These are phyloP conservation scores for Backusella liffmaniae DNA, from an alignment of 192 early-diverging fungal genomes.

Conservation along the genomic window DNA sequence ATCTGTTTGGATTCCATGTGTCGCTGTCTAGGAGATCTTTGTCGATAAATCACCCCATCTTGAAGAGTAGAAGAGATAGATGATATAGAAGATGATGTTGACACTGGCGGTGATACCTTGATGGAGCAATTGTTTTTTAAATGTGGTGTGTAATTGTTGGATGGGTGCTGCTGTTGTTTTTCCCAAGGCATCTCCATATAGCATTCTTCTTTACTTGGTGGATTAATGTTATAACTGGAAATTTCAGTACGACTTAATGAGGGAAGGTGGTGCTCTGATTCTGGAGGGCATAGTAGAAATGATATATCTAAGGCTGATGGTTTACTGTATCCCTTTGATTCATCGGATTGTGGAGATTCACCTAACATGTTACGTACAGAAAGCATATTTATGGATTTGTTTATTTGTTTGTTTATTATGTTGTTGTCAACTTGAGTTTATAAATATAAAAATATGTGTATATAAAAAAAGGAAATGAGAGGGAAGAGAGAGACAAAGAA, in stretches of 20 bases:
- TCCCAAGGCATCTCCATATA: neutral
- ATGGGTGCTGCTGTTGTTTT: neutral
- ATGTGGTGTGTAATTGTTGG: neutral
- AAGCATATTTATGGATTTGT: neutral
- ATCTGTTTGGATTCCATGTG: neutral
- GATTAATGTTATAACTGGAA: neutral
- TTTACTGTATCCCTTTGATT: neutral
- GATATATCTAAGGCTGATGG: neutral
- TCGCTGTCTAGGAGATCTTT: neutral
- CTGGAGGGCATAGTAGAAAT: neutral
- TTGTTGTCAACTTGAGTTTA: neutral
- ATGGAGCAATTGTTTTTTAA: neutral
- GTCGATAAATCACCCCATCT: neutral
- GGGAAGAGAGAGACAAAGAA: neutral
- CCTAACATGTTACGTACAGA: neutral
- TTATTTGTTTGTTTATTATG: neutral
- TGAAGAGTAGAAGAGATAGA: neutral
- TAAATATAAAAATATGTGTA: neutral
- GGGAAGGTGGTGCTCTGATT: neutral
- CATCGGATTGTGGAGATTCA: neutral
- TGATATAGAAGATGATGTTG: neutral
- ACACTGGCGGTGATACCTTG: neutral
- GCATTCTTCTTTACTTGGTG: neutral
- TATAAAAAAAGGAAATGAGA: neutral
- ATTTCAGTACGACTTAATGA: neutral